Evolutionary conservation across 257 asterid species (phyloP).

Genomic region (Apocynum venetum): DNA sequence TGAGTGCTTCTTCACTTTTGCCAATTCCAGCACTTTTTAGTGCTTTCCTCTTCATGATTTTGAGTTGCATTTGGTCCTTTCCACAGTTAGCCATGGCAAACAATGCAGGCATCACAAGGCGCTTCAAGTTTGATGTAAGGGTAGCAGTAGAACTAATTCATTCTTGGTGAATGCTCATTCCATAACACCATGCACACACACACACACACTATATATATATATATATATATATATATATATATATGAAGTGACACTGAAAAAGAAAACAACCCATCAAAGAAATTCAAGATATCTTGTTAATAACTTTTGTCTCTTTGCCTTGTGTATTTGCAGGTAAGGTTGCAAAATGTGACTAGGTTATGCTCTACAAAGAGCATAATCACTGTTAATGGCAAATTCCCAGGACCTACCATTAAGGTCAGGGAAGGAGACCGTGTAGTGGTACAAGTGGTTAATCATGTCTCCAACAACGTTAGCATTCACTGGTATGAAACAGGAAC

Average conservation of each 20-base stretch:
- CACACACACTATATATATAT: no score
- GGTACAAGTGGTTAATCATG: conserved; percentile 50
- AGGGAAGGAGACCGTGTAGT: conserved; percentile 63
- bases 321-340: conserved; percentile 34
- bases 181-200: no score
- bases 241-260: no score
- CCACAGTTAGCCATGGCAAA: conserved; percentile 12
- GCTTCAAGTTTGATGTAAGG: conserved; percentile 13
- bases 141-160: no score
- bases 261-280: no score
- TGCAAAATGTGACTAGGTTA: conserved; percentile 50
- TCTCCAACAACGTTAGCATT: conserved; percentile 51
- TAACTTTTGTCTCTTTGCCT: no score
- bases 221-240: no score
- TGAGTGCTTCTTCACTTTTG: neutral
- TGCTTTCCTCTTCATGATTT: conserved; percentile 5
- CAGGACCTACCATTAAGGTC: conserved; percentile 54
- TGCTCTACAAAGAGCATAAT: conserved; percentile 53
- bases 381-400: conserved; percentile 65
- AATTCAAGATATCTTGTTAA: neutral
- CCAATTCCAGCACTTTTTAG: conserved; percentile 1
- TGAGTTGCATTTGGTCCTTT: conserved; percentile 16
- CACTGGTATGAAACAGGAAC: conserved; percentile 43
- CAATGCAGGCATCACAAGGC: conserved; percentile 11
- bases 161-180: no score